Evolutionary conservation across 1,139 yeast genomes (phyloP).

Genomic region (Diutina rugosa): DNA sequence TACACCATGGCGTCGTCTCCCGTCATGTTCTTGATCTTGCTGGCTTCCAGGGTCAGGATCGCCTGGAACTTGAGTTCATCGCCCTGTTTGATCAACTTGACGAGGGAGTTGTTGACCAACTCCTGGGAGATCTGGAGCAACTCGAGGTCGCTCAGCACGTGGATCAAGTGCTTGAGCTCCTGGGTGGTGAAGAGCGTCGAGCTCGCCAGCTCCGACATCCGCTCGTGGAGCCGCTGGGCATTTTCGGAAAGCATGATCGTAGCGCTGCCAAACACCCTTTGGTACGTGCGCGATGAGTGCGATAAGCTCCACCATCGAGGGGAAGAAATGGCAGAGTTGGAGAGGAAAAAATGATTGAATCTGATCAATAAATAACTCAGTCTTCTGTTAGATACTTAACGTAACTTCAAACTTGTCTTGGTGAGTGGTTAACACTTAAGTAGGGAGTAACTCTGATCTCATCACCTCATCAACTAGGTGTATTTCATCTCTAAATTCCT

Average conservation of each 20-base stretch:
- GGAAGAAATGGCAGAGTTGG: neutral
- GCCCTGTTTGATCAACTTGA: constrained; percentile 56
- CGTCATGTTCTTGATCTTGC: constrained; percentile 58
- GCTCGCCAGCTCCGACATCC: constrained; percentile 40
- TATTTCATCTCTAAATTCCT: too few relatives aligned
- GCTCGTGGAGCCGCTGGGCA: constrained; percentile 43
- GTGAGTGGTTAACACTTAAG: too few relatives aligned
- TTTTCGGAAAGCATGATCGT: constrained; percentile 12
- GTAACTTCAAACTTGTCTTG: too few relatives aligned
- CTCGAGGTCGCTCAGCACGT: constrained; percentile 23
- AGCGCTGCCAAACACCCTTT: neutral
- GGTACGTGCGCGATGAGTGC: neutral
- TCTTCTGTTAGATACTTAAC: too few relatives aligned
- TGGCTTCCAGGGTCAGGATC: constrained; percentile 52
- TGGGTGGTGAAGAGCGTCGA: constrained; percentile 41
- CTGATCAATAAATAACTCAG: too few relatives aligned
- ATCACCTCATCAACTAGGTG: too few relatives aligned
- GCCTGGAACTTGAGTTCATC: constrained; percentile 65
- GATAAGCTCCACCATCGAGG: neutral
- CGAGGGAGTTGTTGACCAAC: constrained; percentile 46
- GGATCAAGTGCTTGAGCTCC: constrained; percentile 38
- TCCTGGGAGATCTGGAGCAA: constrained; percentile 55
- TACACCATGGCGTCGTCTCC: constrained; percentile 89
- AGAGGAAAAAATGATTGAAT: neutral
- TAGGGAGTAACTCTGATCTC: too few relatives aligned